Percentiles rank a stretch among this genome's conserved stretches.
Evolutionary conservation across 306 rosid species (phyloP).

Genomic region (Cucumis melo): DNA sequence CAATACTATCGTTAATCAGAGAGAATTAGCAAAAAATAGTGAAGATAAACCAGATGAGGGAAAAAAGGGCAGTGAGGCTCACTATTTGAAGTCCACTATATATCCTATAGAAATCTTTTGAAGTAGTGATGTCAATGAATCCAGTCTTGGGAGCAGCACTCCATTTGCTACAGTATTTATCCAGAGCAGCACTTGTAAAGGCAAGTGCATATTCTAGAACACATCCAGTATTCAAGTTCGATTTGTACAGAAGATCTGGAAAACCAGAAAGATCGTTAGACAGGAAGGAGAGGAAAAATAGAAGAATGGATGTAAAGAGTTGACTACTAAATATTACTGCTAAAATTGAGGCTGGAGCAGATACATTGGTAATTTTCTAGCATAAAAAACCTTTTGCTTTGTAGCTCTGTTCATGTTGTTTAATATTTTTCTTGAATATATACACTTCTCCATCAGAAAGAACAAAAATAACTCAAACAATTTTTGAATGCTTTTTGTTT

Average conservation of each 20-base stretch:
- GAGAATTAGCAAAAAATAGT: too few species aligned
- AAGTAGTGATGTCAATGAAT: slow-evolving; percentile 87
- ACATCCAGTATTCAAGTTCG: slow-evolving; percentile 91
- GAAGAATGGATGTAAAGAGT: not conserved
- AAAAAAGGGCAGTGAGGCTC: slow-evolving; percentile 17
- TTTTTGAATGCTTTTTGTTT: not conserved
- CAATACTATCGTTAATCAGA: too few species aligned
- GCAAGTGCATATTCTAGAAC: slow-evolving; percentile 95
- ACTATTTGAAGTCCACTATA: slow-evolving; percentile 99
- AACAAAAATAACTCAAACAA: not conserved
- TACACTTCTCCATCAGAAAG: not conserved
- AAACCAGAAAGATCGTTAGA: slow-evolving; percentile 1
- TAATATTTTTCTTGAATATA: not conserved
- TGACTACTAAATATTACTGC: not conserved
- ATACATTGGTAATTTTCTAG: not conserved
- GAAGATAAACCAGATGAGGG: not conserved
- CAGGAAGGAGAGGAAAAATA: not conserved
- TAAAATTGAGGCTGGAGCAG: not conserved
- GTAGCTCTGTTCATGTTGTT: not conserved
- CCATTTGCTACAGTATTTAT: slow-evolving; percentile 92
- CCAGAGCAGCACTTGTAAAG: slow-evolving; percentile 91
- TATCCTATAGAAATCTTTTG: slow-evolving; percentile 89
- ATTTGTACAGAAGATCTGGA: slow-evolving; percentile 88
- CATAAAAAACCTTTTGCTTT: not conserved
- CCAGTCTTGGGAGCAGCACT: slow-evolving; percentile 94